Conservation (phyloP, 176 grass and related monocot genomes). For the Juncus inflexus region DNA sequence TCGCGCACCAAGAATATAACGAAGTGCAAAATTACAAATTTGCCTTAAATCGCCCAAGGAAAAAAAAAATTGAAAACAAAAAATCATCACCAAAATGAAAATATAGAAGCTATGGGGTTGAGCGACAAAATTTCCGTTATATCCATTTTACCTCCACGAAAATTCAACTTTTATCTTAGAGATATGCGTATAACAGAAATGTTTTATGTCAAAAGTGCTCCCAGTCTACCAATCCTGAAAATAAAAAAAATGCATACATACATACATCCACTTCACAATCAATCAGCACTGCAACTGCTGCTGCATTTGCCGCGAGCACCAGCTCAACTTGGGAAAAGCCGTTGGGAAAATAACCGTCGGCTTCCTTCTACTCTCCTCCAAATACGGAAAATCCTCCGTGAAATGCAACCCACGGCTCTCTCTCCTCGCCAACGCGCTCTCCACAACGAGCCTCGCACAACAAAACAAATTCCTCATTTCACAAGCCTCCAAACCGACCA, state of each 20-base stretch:
- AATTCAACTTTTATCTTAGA: too few relatives aligned
- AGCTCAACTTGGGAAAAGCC: constrained; percentile 55
- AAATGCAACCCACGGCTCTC: constrained; percentile 92
- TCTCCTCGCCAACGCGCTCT: constrained; percentile 71
- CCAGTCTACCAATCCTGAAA: neutral
- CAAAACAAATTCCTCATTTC: constrained; percentile 95
- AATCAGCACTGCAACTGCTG: constrained; percentile 54
- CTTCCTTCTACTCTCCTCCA: constrained; percentile 93
- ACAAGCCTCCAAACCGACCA: constrained; percentile 73
- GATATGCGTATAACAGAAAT: neutral
- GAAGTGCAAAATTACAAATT: too few relatives aligned
- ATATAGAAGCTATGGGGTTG: too few relatives aligned
- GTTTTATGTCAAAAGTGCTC: too few relatives aligned
- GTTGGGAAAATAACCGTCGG: constrained; percentile 85
- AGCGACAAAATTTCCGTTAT: too few relatives aligned
- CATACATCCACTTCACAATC: neutral
- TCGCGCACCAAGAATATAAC: too few relatives aligned
- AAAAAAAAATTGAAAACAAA: too few relatives aligned
- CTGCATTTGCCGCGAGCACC: constrained; percentile 90
- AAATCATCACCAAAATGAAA: too few relatives aligned
- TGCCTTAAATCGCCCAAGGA: too few relatives aligned
- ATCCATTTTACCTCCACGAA: too few relatives aligned
- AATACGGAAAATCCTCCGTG: constrained; percentile 84
- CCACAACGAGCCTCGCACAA: constrained; percentile 76
- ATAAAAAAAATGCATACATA: constrained; percentile 9